Evolutionary conservation across 768 basidiomycete species (phyloP), one percentile per base, ranked within the genome.

Genomic region (Candolleomyces efflorescens): DNA sequence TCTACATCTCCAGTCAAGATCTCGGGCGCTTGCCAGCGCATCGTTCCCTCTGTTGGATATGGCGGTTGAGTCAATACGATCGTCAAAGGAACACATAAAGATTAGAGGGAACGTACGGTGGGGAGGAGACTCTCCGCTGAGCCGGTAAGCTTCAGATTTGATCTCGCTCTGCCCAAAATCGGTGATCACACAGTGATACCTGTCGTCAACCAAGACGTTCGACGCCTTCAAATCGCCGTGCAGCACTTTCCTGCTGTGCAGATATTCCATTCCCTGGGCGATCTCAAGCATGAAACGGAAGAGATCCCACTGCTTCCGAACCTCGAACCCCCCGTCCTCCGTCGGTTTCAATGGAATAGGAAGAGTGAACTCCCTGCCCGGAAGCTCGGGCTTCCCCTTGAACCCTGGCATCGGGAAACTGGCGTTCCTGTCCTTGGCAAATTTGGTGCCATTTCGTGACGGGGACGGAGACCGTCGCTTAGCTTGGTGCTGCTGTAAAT

Each of bases 121-220:
- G 58, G 76, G 74, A 36, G 73, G 72, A 2, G 75, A 66, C 22
- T 73, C 73, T 10, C 83, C 83, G 55, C 82, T 87, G 2, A 88
- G 73, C 32, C 81, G 77, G 62, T 77, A 84, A 3, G 82, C 84
- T 67, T 92, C 89, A 15, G 78, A 81, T 71, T 85, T 89, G 75
- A 92, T 84, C 69, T 89, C 86, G 62, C 83, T 87, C 68, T 92
- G 87, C 0, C 89, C 90, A 68, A 94, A 94, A 66, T 93, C 90
- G 26, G 89, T 83, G 43, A 94, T 83, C 41, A 92, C 78, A 58
- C 90, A 92, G 47, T 74, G 80, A 2, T 80, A 76, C 1, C 77
- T 69, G 59, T 90, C 84, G 62, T 87, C 82, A 13, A 94, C 83
- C 2, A 94, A 80, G 15, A 93, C 81, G 65, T 94, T 94, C 2